Percentiles rank a stretch among this genome's conserved stretches.
Evolutionary conservation across 108 stramenopile species (phyloP).

Genomic region (Fistulifera solaris): DNA sequence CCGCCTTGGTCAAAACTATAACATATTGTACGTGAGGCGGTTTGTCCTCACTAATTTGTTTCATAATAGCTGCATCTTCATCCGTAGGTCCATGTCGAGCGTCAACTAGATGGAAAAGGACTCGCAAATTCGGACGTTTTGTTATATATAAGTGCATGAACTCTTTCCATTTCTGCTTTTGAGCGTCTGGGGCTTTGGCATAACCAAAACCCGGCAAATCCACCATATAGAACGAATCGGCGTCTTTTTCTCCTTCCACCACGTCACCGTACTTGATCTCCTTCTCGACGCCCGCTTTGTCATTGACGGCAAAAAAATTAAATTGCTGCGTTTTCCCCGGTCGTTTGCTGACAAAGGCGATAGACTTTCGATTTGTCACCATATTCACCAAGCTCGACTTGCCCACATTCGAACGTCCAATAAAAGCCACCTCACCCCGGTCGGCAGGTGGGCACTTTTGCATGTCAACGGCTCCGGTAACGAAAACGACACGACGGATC

Average conservation of each 20-base stretch:
- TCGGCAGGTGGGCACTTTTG: conserved; percentile 69
- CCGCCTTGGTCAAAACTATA: conserved; percentile 89
- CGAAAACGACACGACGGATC: conserved; percentile 68
- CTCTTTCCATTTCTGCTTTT: conserved; percentile 67
- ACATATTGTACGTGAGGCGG: conserved; percentile 58
- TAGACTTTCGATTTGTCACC: conserved; percentile 84
- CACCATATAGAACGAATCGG: conserved; percentile 82
- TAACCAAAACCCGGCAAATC: conserved; percentile 96
- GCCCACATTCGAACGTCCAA: conserved; percentile 90
- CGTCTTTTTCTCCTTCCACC: conserved; percentile 62
- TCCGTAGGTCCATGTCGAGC: conserved; percentile 86
- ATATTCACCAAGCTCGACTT: conserved; percentile 88
- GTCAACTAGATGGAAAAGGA: conserved; percentile 91
- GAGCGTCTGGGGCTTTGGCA: conserved; percentile 81
- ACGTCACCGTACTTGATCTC: conserved; percentile 79
- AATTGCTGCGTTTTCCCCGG: conserved; percentile 96
- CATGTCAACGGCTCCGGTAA: conserved; percentile 86
- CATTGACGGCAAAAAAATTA: conserved; percentile 93
- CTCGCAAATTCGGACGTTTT: conserved; percentile 50
- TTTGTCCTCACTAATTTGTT: conserved; percentile 41
- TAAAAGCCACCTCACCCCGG: conserved; percentile 83
- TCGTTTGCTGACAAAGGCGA: conserved; percentile 88
- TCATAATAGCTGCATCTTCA: conserved; percentile 86
- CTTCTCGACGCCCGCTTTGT: conserved; percentile 70
- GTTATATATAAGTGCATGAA: conserved; percentile 77